A percentile compares a stretch with the other conserved stretches of the same genome.
phyloP scores from a whole-genome alignment of 345 rosid species.

The Lagerstroemia speciosa region DNA sequence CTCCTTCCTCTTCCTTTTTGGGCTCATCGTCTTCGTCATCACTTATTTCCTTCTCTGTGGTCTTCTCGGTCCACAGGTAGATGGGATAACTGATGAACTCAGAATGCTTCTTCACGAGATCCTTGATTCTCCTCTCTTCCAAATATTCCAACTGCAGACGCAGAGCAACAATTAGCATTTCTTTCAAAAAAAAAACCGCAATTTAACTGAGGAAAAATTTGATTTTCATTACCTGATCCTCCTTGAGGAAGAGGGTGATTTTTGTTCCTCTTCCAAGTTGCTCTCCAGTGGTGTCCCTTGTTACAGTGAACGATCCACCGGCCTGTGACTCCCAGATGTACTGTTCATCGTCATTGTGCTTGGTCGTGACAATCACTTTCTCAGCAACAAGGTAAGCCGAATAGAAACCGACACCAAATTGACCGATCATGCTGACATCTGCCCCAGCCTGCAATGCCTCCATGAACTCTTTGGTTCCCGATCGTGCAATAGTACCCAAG shows the following conservation, averaged over 20 bases:
- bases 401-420: conserved; percentile 43
- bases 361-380: conserved; percentile 33
- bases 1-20: conserved; percentile 39
- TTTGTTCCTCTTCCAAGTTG: conserved; percentile 43
- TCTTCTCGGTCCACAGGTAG: conserved; percentile 40
- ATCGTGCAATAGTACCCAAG: conserved; percentile 39
- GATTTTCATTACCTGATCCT: conserved; percentile 28
- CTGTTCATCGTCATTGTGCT: conserved; percentile 39
- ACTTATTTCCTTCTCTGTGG: conserved; percentile 39
- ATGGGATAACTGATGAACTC: conserved; percentile 45
- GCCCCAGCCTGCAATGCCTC: conserved; percentile 48
- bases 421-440: conserved; percentile 45
- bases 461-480: conserved; percentile 43
- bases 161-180: no score
- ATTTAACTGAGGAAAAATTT: not conserved
- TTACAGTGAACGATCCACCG: conserved; percentile 38
- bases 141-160: conserved; percentile 28
- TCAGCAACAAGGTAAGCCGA: conserved; percentile 40
- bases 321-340: conserved; percentile 42
- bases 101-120: conserved; percentile 43
- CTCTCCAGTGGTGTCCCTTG: conserved; percentile 30
- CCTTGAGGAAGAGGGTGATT: conserved; percentile 35
- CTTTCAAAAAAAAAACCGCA: not conserved
- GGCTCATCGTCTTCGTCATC: conserved; percentile 41
- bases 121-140: conserved; percentile 44